phyloP scores from a whole-genome alignment of 352 stramenopile genomes.

The Pythium sp. region DNA sequence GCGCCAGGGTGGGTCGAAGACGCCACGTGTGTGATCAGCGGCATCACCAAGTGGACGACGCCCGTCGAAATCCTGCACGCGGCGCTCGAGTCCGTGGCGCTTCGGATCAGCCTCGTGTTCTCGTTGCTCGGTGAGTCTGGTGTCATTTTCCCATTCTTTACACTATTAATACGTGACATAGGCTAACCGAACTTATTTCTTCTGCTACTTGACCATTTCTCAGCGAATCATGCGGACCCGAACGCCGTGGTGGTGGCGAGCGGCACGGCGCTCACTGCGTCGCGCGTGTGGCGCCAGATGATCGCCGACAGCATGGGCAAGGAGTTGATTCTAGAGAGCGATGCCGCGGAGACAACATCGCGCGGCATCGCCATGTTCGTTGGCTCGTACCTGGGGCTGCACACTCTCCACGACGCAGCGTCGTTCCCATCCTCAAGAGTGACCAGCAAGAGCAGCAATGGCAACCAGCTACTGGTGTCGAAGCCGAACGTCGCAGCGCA shows the following conservation, averaged over 20 bases:
- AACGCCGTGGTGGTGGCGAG: constrained; percentile 71
- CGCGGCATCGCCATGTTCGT: constrained; percentile 78
- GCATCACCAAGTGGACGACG: constrained; percentile 90
- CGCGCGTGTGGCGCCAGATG: constrained; percentile 86
- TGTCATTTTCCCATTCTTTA: not conserved
- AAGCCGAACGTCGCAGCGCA: constrained; percentile 49
- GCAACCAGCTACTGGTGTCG: constrained; percentile 24
- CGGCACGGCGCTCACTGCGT: constrained; percentile 77
- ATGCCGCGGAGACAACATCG: constrained; percentile 75
- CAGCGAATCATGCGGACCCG: constrained; percentile 32
- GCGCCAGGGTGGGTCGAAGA: constrained; percentile 91
- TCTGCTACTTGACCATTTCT: not conserved
- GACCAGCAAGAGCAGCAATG: not conserved
- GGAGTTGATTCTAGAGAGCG: constrained; percentile 64
- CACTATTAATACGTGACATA: not conserved
- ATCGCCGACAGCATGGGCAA: constrained; percentile 76
- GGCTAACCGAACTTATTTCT: not conserved
- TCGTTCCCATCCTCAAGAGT: constrained; percentile 17
- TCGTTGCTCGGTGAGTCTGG: constrained; percentile 63
- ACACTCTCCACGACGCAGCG: constrained; percentile 42
- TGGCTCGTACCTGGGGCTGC: constrained; percentile 54
- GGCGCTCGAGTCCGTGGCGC: constrained; percentile 89
- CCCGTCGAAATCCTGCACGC: constrained; percentile 87
- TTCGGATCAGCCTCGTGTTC: constrained; percentile 86
- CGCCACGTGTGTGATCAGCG: constrained; percentile 88